Conservation (phyloP, 495 filamentous ascomycete species). For the Penicillium turbatum region DNA sequence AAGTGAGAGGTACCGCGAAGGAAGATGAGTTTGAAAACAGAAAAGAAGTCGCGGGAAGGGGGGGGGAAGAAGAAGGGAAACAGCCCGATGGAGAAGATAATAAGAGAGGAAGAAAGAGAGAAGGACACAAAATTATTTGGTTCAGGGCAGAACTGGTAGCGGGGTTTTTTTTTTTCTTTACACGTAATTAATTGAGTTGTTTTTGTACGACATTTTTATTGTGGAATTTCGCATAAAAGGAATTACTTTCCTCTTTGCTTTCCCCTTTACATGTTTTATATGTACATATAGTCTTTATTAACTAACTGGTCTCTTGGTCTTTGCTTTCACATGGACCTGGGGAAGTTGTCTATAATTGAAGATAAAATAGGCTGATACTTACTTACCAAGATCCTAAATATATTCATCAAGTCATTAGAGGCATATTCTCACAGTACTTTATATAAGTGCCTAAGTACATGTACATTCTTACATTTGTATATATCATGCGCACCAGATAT, state of each 20-base stretch:
- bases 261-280: not conserved
- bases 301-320: too few species aligned
- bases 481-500: too few species aligned
- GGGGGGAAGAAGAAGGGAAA: slow-evolving; percentile 22
- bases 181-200: slow-evolving; percentile 9
- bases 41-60: slow-evolving; percentile 16
- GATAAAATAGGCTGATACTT: too few species aligned
- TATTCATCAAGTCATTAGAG: too few species aligned
- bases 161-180: slow-evolving; percentile 16
- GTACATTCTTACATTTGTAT: not conserved
- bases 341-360: too few species aligned
- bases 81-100: slow-evolving; percentile 16
- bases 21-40: slow-evolving; percentile 7
- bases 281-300: not conserved
- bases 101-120: slow-evolving; percentile 20
- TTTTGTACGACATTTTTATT: slow-evolving; percentile 5
- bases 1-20: slow-evolving; percentile 10
- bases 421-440: not conserved
- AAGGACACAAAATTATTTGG: slow-evolving; percentile 20
- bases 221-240: slow-evolving; percentile 19
- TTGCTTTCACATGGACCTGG: too few species aligned
- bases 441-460: not conserved
- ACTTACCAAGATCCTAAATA: too few species aligned
- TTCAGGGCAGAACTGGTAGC: slow-evolving; percentile 22
- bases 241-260: not conserved